Conservation (phyloP, 148 eudicot species). For the Simmondsia chinensis region DNA sequence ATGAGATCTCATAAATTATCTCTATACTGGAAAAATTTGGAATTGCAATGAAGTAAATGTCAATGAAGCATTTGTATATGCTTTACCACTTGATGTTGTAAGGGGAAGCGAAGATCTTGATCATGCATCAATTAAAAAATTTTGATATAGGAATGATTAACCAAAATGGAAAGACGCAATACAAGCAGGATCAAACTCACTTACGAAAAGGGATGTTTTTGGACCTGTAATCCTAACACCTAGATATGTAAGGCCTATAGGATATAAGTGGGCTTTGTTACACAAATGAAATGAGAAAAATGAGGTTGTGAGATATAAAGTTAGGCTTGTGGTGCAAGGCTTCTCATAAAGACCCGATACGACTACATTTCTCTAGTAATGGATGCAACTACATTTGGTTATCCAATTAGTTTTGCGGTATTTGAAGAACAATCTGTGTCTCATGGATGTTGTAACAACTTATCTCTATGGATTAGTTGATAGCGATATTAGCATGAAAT, state of each 20-base stretch:
- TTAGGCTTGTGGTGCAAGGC: neutral
- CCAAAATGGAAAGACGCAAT: too few species aligned
- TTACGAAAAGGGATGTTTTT: neutral
- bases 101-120: too few species aligned
- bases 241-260: too few species aligned
- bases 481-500: neutral
- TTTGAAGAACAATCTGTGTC: neutral
- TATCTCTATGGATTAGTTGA: conserved; percentile 2
- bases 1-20: too few species aligned
- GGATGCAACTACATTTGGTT: neutral
- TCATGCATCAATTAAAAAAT: too few species aligned
- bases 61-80: too few species aligned
- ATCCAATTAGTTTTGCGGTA: neutral
- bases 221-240: neutral
- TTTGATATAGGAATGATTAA: too few species aligned
- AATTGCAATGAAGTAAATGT: too few species aligned
- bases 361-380: neutral
- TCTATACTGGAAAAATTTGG: too few species aligned
- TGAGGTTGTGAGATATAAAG: neutral
- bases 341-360: neutral
- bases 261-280: neutral
- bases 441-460: too few species aligned
- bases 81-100: too few species aligned
- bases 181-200: neutral
- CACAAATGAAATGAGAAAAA: neutral